Conservation (phyloP, 192 early-diverging fungal species). For the Rhizophagus prolifer region DNA sequence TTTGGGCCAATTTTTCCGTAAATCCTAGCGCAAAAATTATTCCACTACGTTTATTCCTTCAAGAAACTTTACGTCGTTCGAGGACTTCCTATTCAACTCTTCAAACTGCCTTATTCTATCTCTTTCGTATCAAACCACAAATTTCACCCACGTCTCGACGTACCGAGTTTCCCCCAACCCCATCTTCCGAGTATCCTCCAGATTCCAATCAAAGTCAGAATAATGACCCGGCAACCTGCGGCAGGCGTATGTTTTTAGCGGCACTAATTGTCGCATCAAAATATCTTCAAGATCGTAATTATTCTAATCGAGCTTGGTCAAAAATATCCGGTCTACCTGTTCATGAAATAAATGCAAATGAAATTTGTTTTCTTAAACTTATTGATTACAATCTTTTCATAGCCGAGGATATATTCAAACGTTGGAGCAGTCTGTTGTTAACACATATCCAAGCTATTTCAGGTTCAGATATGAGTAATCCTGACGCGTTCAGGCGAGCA, state of each 20-base stretch:
- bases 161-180: conserved; percentile 13
- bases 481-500: conserved; percentile 18
- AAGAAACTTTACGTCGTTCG: conserved; percentile 73
- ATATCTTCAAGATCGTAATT: conserved; percentile 82
- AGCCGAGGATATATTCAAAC: conserved; percentile 48
- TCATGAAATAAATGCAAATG: conserved; percentile 76
- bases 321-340: conserved; percentile 80
- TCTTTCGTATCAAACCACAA: conserved; percentile 49
- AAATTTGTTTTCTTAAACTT: conserved; percentile 73
- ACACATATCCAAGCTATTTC: conserved; percentile 39
- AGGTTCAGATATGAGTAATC: conserved; percentile 15
- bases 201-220: conserved; percentile 22
- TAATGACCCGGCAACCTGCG: conserved; percentile 45
- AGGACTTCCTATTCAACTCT: conserved; percentile 76
- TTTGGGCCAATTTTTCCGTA: conserved; percentile 42
- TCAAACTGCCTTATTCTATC: conserved; percentile 74
- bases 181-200: background rate
- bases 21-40: conserved; percentile 35
- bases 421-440: conserved; percentile 53
- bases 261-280: conserved; percentile 87
- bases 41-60: conserved; percentile 67
- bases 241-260: conserved; percentile 81
- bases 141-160: conserved; percentile 24
- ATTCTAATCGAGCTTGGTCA: conserved; percentile 85
- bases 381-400: conserved; percentile 81